Evolutionary conservation across 768 basidiomycete species (phyloP), one percentile per base, ranked within the genome.

Genomic region (Lactifluus volemus): DNA sequence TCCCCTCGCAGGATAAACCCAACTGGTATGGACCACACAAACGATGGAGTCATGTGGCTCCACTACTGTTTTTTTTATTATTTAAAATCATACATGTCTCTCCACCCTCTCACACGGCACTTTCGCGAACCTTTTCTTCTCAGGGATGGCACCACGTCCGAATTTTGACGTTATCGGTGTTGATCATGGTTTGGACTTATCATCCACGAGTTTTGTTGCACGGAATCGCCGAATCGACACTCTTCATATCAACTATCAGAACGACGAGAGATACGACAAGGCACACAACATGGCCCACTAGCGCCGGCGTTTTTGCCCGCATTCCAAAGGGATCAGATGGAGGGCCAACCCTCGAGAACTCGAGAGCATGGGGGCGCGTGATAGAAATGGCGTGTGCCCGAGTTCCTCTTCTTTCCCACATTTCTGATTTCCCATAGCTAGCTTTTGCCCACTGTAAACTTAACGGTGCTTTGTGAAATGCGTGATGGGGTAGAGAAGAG

Each of bases 231-330:
- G 64, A 63, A 14, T 70, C 71, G 5, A 74, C 71, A 4, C 67
- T 74, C 11, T 48, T 76, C 8, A 70, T 72, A 25, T 25, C 25
- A 25, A 25, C 25, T 25, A 25, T 25, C 25, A 25, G 25, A n/a
- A 25, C 47, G 76, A 77, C 36, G 76, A 74, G 1, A 61, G 60
- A 11, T 68, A 75, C 56, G 79, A 79, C 54, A 70, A 71, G 55
- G 76, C 73, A 47, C 70, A 73, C 25, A 76, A 78, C 60, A 66
- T 25, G 32, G 67, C 9, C 71, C 69, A 17, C 48, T 71, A 5
- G 50, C 8, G 25, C 76, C 76, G 3, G 77, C 73, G 59, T 58
- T 73, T 25, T 76, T 53, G 49, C 58, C 34, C 59, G 63, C 17
- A 70, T 75, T 14, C 63, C 68, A 30, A 65, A 67, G 29, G n/a